Base-by-base conservation (phyloP, 2,329 filamentous ascomycete species). In the Rhynchosporium graminicola region DNA sequence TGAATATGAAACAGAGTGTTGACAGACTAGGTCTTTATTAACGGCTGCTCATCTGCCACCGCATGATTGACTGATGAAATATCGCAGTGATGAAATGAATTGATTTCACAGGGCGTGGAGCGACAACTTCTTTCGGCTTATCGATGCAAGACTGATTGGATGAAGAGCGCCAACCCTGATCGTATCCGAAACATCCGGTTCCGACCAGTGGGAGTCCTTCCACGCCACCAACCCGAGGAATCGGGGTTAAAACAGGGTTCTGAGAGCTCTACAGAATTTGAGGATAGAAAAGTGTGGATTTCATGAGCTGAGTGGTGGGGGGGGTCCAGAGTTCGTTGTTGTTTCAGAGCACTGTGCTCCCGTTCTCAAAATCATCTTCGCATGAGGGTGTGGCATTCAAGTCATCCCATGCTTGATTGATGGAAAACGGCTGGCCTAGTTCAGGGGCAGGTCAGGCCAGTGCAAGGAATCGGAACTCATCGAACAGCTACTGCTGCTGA, bases 151-250 rank as follows among this genome's bases (percentile, higher is more conserved):
- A 10, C 28, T 31, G 47, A 10, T 4, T 31, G 47, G 8, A 51
- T 8, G 10, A 33, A 51, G 15, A 51, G 47, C 28, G 47, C 47
- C 3, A 51, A 36, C 47, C 47, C 47, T 15, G 15, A 36, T n/a
- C 31, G 20, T 36, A 36, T 51, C 48, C 48, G 29, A 51, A 51
- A 51, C 48, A 40, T 52, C n/a, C 50, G 6, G 12, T 38, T 54
- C 36, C 20, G 12, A 20, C 51, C 51, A 54, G n/a, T 54, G 50
- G 50, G 50, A 54, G 50, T 9, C 3, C 12, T 45, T 15, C 42
- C 8, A 40, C 38, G 33, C 40, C 42, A 55, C 47, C 42, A 50
- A 56, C 64, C 66, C 64, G 64, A 66, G 66, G 67, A 63, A 64
- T 63, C 64, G 67, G 67, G 63, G 57, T 56, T 26, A 26, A 28